These are phyloP conservation scores for Wallacemonas rigidus DNA, from an alignment of 208 protist genomes.

Conservation along the genomic window DNA sequence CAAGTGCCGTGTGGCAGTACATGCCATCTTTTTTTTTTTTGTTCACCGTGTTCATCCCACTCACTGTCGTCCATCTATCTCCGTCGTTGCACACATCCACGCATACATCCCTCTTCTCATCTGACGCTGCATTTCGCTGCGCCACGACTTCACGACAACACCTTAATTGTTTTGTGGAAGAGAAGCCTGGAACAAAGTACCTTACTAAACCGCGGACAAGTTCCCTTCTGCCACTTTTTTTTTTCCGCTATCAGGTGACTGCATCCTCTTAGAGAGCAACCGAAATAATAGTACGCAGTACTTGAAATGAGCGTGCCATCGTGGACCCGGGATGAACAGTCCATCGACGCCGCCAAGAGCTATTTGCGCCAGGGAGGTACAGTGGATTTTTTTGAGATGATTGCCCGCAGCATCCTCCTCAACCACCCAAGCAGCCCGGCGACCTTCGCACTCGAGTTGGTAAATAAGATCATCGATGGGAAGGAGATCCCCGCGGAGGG, in stretches of 20 bases:
- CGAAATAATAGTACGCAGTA: neutral
- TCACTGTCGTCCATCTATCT: too few species aligned
- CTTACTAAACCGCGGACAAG: neutral
- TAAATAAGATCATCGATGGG: conserved; percentile 64
- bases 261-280: neutral
- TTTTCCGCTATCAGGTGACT: neutral
- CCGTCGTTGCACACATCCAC: too few species aligned
- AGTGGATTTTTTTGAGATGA: conserved; percentile 90
- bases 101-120: too few species aligned
- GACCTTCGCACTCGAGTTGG: conserved; percentile 57
- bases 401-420: conserved; percentile 74
- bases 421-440: conserved; percentile 63
- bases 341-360: conserved; percentile 83
- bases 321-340: conserved; percentile 82
- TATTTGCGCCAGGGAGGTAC: conserved; percentile 82
- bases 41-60: too few species aligned
- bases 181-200: neutral
- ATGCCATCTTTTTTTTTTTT: too few species aligned
- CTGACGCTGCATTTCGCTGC: too few species aligned
- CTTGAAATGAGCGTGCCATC: conserved; percentile 47
- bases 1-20: too few species aligned
- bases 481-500: conserved; percentile 42
- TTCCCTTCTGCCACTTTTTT: neutral
- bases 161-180: too few species aligned
- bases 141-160: too few species aligned